Conservation (phyloP, 1,284 basidiomycete species). For the Naganishia liquefaciens region DNA sequence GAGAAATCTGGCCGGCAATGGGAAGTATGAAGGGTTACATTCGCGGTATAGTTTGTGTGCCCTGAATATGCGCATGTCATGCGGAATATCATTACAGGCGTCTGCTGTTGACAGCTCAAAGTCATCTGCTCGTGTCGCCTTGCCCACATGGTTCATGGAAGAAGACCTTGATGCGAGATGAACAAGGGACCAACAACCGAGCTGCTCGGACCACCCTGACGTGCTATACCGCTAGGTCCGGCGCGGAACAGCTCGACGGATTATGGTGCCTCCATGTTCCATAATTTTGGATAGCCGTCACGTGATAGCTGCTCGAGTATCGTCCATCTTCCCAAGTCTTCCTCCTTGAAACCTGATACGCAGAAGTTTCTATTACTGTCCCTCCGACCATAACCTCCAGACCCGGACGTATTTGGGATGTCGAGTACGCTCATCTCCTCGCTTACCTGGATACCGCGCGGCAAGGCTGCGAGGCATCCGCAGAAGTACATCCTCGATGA, state of each 20-base stretch:
- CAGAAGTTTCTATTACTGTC: no score
- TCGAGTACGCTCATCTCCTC: slow-evolving; percentile 58
- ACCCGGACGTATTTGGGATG: not conserved
- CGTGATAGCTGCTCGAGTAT: slow-evolving; percentile 3
- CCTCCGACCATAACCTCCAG: no score
- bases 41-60: not conserved
- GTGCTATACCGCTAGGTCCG: no score
- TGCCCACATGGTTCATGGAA: no score
- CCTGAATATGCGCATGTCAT: not conserved
- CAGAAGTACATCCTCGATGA: slow-evolving; percentile 89
- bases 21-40: not conserved
- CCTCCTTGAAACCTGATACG: not conserved
- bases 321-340: not conserved
- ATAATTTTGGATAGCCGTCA: slow-evolving; percentile 11
- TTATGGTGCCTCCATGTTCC: slow-evolving; percentile 4
- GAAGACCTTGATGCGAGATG: no score
- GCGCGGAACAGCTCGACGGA: not conserved
- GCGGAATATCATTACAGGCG: no score
- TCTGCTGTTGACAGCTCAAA: no score
- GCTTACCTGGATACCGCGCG: slow-evolving; percentile 75
- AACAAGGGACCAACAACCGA: no score
- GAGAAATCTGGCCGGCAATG: slow-evolving; percentile 28
- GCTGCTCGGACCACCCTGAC: no score
- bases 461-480: slow-evolving; percentile 74
- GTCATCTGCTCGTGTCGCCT: no score